phyloP scores from a whole-genome alignment of 257 asterid species.

The Ophiorrhiza pumila region DNA sequence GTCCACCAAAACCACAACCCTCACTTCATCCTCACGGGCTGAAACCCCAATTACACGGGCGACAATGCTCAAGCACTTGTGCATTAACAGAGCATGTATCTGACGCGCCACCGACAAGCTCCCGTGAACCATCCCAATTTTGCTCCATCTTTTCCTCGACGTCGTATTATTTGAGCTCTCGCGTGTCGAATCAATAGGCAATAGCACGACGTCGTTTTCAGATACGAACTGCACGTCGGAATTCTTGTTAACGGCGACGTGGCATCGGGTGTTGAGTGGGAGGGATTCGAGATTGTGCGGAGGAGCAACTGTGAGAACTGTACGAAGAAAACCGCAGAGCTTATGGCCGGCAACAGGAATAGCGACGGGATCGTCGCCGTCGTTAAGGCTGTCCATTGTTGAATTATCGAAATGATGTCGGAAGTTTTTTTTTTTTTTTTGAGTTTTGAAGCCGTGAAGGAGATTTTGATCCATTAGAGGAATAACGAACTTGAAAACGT shows the following conservation, averaged over 20 bases:
- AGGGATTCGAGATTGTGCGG: slow-evolving; percentile 20
- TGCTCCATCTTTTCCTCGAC: slow-evolving; percentile 46
- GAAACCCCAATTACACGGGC: slow-evolving; percentile 46
- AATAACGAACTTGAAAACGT: background rate
- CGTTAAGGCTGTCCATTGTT: slow-evolving; percentile 32
- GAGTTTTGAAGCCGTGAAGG: background rate
- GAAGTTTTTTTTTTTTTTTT: background rate
- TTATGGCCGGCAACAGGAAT: slow-evolving; percentile 42
- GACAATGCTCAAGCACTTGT: slow-evolving; percentile 53
- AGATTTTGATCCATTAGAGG: too few relatives aligned
- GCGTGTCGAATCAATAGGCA: slow-evolving; percentile 32
- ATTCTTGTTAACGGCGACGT: slow-evolving; percentile 33
- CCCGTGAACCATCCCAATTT: slow-evolving; percentile 72
- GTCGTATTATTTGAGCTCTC: slow-evolving; percentile 7
- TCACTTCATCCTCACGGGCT: slow-evolving; percentile 31
- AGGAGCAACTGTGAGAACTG: slow-evolving; percentile 40
- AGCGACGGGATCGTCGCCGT: slow-evolving; percentile 27
- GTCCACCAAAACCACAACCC: slow-evolving; percentile 75
- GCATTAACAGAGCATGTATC: slow-evolving; percentile 49
- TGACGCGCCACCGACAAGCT: slow-evolving; percentile 74
- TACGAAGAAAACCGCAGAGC: slow-evolving; percentile 70
- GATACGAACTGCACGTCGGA: slow-evolving; percentile 33
- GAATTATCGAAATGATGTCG: background rate
- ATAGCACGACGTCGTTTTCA: slow-evolving; percentile 35
- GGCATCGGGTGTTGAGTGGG: slow-evolving; percentile 44